Percentiles rank a stretch among this genome's conserved stretches.
phyloP scores from a whole-genome alignment of 2,329 filamentous ascomycete species.

The Monosporascus sp. region DNA sequence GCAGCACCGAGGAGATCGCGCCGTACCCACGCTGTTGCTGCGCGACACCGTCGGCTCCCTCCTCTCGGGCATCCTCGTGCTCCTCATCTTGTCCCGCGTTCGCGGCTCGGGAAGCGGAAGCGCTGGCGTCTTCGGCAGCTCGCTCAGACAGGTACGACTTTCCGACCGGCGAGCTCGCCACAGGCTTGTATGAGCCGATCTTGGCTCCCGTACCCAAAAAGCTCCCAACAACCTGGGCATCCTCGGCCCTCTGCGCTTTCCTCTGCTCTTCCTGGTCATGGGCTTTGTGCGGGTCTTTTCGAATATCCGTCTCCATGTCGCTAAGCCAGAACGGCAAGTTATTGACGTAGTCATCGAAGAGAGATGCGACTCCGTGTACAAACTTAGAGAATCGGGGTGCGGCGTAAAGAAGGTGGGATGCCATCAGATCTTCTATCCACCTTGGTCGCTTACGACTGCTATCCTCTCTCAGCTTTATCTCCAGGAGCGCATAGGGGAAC shows the following conservation, averaged over 20 bases:
- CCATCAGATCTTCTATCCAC: slow-evolving; percentile 90
- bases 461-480: slow-evolving; percentile 80
- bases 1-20: slow-evolving; percentile 67
- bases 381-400: slow-evolving; percentile 94
- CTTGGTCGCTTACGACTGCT: slow-evolving; percentile 62
- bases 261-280: slow-evolving; percentile 89
- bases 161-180: slow-evolving; percentile 60
- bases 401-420: slow-evolving; percentile 85
- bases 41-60: slow-evolving; percentile 16
- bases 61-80: slow-evolving; percentile 16
- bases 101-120: slow-evolving; percentile 13
- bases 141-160: slow-evolving; percentile 59
- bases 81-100: slow-evolving; percentile 15
- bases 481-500: slow-evolving; percentile 86
- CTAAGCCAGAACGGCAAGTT: slow-evolving; percentile 94
- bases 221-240: slow-evolving; percentile 84
- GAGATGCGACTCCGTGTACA: slow-evolving; percentile 81
- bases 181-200: slow-evolving; percentile 50
- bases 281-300: slow-evolving; percentile 82
- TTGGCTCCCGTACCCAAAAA: slow-evolving; percentile 57
- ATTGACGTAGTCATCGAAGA: slow-evolving; percentile 96
- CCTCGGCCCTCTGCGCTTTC: slow-evolving; percentile 73
- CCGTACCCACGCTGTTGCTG: slow-evolving; percentile 36
- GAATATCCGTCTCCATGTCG: slow-evolving; percentile 87
- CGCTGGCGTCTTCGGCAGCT: slow-evolving; percentile 41